phyloP scores from a whole-genome alignment of 495 filamentous ascomycete genomes.

The Aspergillus sparsus region DNA sequence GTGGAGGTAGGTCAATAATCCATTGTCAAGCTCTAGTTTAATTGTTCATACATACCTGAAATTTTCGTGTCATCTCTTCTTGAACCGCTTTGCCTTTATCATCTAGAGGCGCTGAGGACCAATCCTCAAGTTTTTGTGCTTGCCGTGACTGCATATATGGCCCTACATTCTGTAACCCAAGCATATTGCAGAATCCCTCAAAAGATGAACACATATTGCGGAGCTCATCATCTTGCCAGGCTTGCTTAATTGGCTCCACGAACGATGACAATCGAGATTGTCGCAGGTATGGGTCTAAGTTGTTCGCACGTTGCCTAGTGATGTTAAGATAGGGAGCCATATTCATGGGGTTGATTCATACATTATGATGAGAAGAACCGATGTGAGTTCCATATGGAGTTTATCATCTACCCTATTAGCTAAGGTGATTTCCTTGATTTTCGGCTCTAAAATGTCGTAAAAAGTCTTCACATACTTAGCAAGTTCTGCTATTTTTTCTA shows the following conservation, averaged over 20 bases:
- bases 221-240: slow-evolving; percentile 76
- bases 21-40: not conserved
- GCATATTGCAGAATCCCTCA: slow-evolving; percentile 72
- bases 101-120: slow-evolving; percentile 75
- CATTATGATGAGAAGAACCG: slow-evolving; percentile 85
- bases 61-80: slow-evolving; percentile 63
- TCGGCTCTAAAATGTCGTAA: slow-evolving; percentile 81
- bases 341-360: slow-evolving; percentile 34
- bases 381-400: slow-evolving; percentile 68
- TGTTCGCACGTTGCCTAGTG: slow-evolving; percentile 72
- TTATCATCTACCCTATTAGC: slow-evolving; percentile 74
- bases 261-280: slow-evolving; percentile 68
- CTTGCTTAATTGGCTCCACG: slow-evolving; percentile 71
- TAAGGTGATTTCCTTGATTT: slow-evolving; percentile 77
- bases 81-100: slow-evolving; percentile 77
- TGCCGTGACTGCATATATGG: slow-evolving; percentile 72
- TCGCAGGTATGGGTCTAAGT: slow-evolving; percentile 65
- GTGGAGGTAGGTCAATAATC: slow-evolving; percentile 16
- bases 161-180: slow-evolving; percentile 77
- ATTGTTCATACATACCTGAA: slow-evolving; percentile 54
- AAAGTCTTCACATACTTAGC: slow-evolving; percentile 54
- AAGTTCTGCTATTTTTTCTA: not conserved
- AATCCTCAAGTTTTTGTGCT: slow-evolving; percentile 78
- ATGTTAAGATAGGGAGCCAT: slow-evolving; percentile 20
- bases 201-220: slow-evolving; percentile 71